These are phyloP conservation scores for Hymenoscyphus scutula DNA, from an alignment of 2,329 filamentous ascomycete genomes.

Conservation along the genomic window DNA sequence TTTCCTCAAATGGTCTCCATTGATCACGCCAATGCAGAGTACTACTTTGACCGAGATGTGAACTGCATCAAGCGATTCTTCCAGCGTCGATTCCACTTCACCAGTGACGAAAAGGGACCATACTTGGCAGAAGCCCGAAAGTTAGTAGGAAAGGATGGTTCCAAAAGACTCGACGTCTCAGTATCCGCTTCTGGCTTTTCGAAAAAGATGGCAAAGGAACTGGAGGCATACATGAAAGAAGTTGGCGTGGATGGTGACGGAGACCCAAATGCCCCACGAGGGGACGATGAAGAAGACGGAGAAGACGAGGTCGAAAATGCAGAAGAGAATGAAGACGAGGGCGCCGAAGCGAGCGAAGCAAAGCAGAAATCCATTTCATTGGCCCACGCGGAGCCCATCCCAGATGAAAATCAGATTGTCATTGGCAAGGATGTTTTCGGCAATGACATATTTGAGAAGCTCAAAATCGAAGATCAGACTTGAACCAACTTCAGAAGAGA, in stretches of 20 bases:
- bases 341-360: constrained; percentile 23
- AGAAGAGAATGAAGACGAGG: constrained; percentile 38
- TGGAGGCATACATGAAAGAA: constrained; percentile 85
- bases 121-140: constrained; percentile 84
- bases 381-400: neutral
- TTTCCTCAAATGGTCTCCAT: constrained; percentile 98
- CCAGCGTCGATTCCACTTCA: constrained; percentile 82
- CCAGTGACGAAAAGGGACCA: constrained; percentile 76
- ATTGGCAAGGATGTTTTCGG: constrained; percentile 10
- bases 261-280: constrained; percentile 31
- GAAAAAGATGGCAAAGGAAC: constrained; percentile 92
- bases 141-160: constrained; percentile 61
- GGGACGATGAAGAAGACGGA: constrained; percentile 41
- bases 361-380: neutral
- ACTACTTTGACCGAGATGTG: constrained; percentile 97
- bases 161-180: constrained; percentile 74
- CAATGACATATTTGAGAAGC: constrained; percentile 24
- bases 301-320: constrained; percentile 36
- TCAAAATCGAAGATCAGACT: constrained; percentile 34
- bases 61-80: constrained; percentile 96
- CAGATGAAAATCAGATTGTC: neutral
- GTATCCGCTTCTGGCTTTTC: constrained; percentile 94
- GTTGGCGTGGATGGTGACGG: constrained; percentile 53
- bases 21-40: constrained; percentile 88
- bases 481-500: constrained; percentile 20